phyloP scores from a whole-genome alignment of 371 early-diverging fungal species.

The Paramicrosporidium saccamoebae region DNA sequence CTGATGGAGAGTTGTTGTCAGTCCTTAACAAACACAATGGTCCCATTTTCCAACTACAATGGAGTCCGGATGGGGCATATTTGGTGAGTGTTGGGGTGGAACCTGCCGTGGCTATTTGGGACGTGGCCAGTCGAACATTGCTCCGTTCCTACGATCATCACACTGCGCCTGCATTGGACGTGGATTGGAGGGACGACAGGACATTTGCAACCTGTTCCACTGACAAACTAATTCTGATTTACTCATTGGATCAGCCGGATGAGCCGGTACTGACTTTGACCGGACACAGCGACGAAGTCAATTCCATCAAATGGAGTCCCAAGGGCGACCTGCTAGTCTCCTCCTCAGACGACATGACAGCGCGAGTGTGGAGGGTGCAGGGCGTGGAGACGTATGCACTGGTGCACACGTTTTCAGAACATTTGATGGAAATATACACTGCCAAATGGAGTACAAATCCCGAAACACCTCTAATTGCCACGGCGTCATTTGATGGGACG shows the following conservation, averaged over 20 bases:
- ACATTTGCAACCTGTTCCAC: constrained; percentile 69
- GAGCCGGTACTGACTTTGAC: constrained; percentile 10
- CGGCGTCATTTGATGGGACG: constrained; percentile 60
- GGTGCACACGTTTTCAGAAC: constrained; percentile 21
- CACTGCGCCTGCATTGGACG: constrained; percentile 38
- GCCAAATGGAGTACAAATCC: constrained; percentile 26
- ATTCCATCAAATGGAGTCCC: constrained; percentile 59
- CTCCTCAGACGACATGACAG: constrained; percentile 62
- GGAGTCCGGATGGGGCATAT: constrained; percentile 41
- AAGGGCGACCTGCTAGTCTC: constrained; percentile 44
- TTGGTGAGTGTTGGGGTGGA: constrained; percentile 48
- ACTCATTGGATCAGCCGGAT: background rate
- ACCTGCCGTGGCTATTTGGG: constrained; percentile 50
- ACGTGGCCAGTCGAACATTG: constrained; percentile 28
- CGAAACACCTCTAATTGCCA: constrained; percentile 14
- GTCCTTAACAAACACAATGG: constrained; percentile 31
- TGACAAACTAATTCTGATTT: constrained; percentile 26
- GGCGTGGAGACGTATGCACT: constrained; percentile 10
- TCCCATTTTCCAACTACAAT: constrained; percentile 53
- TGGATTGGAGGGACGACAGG: constrained; percentile 64
- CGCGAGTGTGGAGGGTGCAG: constrained; percentile 19
- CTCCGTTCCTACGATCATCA: constrained; percentile 43
- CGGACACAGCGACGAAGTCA: constrained; percentile 60
- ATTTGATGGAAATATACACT: constrained; percentile 35
- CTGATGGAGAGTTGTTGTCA: constrained; percentile 24